These are phyloP conservation scores for Monosiga brevicollis DNA, from an alignment of 78 protist genomes.

Conservation along the genomic window DNA sequence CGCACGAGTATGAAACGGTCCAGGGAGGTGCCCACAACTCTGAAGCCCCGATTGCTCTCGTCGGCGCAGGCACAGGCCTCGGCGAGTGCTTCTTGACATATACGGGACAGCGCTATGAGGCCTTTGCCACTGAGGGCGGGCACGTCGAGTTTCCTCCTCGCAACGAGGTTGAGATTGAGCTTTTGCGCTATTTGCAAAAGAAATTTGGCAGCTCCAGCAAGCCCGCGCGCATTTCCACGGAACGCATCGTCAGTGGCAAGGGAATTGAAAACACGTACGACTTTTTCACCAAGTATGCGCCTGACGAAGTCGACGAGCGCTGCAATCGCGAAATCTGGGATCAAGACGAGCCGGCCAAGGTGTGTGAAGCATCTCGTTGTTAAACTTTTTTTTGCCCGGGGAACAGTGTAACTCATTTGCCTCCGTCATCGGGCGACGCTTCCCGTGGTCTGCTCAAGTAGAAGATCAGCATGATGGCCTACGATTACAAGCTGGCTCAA, in stretches of 20 bases:
- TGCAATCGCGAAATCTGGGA: neutral
- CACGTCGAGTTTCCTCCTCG: constrained; percentile 42
- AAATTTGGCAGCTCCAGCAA: constrained; percentile 4
- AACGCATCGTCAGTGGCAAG: constrained; percentile 30
- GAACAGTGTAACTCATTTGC: neutral
- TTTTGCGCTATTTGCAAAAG: constrained; percentile 7
- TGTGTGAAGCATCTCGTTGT: too few relatives aligned
- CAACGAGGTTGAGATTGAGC: constrained; percentile 15
- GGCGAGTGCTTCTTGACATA: constrained; percentile 35
- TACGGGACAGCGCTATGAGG: neutral
- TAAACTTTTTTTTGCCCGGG: neutral
- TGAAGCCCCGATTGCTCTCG: constrained; percentile 29
- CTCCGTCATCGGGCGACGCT: constrained; percentile 4
- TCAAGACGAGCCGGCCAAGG: too few relatives aligned
- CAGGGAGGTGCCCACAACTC: constrained; percentile 1
- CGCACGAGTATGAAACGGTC: constrained; percentile 6
- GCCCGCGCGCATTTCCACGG: constrained; percentile 27
- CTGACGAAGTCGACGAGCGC: neutral
- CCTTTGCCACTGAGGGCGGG: constrained; percentile 39
- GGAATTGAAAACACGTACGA: constrained; percentile 4
- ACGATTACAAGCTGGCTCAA: too few relatives aligned
- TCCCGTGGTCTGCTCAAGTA: neutral
- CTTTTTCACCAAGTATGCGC: neutral
- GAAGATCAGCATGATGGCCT: constrained; percentile 5
- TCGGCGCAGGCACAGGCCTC: constrained; percentile 48